Evolutionary conservation across 176 grass and related monocot species (phyloP), one percentile per base, ranked within the genome.

Genomic region (Sorghum bicolor): DNA sequence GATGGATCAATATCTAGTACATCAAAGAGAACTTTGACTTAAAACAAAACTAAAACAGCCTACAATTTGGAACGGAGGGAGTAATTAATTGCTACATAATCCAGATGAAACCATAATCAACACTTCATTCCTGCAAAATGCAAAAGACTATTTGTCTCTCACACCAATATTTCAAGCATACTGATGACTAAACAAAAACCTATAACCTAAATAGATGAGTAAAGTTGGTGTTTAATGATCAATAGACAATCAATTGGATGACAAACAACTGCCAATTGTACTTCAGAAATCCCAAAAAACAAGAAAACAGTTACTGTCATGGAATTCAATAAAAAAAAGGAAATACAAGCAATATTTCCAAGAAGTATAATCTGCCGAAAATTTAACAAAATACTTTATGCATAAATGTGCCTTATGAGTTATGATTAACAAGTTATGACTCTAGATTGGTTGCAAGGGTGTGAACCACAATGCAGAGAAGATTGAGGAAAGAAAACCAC

Each of bases 131-230:
- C 19, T 63, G 17, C 31, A 73, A 38, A 52, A 79, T 73, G 11
- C 57, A 73, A 71, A 40, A 80, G 8, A 31, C 15, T 22, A 60
- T 25, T 31, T 57, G 8, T 81, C 7, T 41, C 74, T 34, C 25
- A 80, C 60, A 39, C 61, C 25, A 74, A 65, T 32, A 17, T 41
- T 70, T 19, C 19, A 69, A 67, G 47, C 32, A 37, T 26, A 45
- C 64, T 63, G 29, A 70, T 28, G 1, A 28, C 39, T 86, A 80
- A 66, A 75, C 33, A 71, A 79, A 86, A 83, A 77, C 16, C 34
- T 43, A 39, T 29, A 33, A 13, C 8, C 16, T 38, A 65, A 64
- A 34, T 60, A 74, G 39, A 74, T 25, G 19, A 11, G 50, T 40
- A 12, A 38, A 26, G 12, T 32, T 66, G 58, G 57, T 66, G 30